Evolutionary conservation across 768 basidiomycete genomes (phyloP).

Genomic region (Psilocybe cyanescens): DNA sequence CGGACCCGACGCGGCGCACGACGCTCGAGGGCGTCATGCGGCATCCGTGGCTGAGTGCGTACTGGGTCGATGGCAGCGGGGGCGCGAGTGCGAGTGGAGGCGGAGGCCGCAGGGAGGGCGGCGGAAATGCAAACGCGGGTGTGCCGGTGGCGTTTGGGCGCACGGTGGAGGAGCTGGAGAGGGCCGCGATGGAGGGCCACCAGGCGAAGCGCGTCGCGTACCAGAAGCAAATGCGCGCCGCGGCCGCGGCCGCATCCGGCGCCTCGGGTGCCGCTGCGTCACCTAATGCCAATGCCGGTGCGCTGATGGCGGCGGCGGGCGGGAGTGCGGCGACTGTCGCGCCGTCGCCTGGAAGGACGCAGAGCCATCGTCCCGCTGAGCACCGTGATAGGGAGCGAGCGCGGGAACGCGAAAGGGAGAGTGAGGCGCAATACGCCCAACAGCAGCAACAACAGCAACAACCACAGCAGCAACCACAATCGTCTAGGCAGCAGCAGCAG

Average conservation of each 20-base stretch:
- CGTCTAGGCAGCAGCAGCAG: slow-evolving; percentile 20
- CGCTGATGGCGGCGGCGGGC: slow-evolving; percentile 28
- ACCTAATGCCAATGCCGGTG: slow-evolving; percentile 44
- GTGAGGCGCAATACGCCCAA: slow-evolving; percentile 25
- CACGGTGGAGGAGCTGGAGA: slow-evolving; percentile 28
- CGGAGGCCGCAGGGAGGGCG: too few relatives aligned
- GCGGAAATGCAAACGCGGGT: slow-evolving; percentile 22
- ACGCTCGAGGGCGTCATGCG: slow-evolving; percentile 80
- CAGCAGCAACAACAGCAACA: not conserved
- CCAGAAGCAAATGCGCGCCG: slow-evolving; percentile 71
- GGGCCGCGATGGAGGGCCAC: slow-evolving; percentile 29
- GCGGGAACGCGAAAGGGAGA: not conserved
- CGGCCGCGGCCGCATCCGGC: not conserved
- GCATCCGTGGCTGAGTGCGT: slow-evolving; percentile 84
- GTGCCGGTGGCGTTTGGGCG: slow-evolving; percentile 24
- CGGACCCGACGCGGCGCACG: slow-evolving; percentile 83
- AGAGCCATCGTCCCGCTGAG: slow-evolving; percentile 59
- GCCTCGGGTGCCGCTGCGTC: slow-evolving; percentile 10
- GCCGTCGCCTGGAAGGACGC: slow-evolving; percentile 42
- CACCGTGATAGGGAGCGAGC: not conserved
- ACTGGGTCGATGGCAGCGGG: slow-evolving; percentile 63
- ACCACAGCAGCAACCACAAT: not conserved
- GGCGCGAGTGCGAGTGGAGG: not conserved
- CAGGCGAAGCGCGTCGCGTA: slow-evolving; percentile 30
- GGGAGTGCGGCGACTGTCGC: slow-evolving; percentile 30